Evolutionary conservation across 2,329 filamentous ascomycete species (phyloP).

Genomic region (Furcasterigmium furcatum): DNA sequence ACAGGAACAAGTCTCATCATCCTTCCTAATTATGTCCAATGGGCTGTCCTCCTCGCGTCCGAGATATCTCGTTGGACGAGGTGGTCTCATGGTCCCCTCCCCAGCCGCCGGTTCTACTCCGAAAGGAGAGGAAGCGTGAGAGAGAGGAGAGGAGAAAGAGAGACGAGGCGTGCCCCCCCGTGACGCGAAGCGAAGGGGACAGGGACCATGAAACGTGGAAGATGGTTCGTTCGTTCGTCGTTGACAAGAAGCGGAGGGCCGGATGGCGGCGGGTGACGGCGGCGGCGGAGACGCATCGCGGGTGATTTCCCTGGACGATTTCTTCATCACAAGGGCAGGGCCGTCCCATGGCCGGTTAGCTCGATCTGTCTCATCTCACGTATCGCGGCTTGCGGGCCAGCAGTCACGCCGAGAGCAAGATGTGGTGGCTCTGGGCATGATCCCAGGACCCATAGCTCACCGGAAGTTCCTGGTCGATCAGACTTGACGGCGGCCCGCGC

Average conservation of each 20-base stretch:
- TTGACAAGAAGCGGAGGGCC: background rate
- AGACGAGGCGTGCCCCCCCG: background rate
- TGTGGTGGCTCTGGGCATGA: background rate
- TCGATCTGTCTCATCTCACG: background rate
- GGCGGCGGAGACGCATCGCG: background rate
- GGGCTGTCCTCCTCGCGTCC: constrained; percentile 15
- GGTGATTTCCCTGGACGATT: background rate
- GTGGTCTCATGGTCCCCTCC: background rate
- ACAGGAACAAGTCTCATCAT: constrained; percentile 11
- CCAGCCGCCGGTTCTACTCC: too few species aligned
- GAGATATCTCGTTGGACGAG: constrained; percentile 25
- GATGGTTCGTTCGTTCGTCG: background rate
- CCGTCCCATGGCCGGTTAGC: constrained; percentile 1
- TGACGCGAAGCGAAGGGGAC: too few species aligned
- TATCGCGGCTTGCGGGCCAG: background rate
- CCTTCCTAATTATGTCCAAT: constrained; percentile 33
- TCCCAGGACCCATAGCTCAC: background rate
- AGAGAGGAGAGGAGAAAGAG: background rate
- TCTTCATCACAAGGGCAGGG: constrained; percentile 3
- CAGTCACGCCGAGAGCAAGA: too few species aligned
- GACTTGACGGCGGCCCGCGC: too few species aligned
- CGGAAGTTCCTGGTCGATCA: too few species aligned
- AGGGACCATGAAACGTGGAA: background rate
- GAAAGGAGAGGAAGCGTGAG: too few species aligned
- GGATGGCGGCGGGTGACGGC: background rate